These are phyloP conservation scores for Xylariaceae sp. DNA, from an alignment of 2,329 filamentous ascomycete genomes.

Conservation along the genomic window DNA sequence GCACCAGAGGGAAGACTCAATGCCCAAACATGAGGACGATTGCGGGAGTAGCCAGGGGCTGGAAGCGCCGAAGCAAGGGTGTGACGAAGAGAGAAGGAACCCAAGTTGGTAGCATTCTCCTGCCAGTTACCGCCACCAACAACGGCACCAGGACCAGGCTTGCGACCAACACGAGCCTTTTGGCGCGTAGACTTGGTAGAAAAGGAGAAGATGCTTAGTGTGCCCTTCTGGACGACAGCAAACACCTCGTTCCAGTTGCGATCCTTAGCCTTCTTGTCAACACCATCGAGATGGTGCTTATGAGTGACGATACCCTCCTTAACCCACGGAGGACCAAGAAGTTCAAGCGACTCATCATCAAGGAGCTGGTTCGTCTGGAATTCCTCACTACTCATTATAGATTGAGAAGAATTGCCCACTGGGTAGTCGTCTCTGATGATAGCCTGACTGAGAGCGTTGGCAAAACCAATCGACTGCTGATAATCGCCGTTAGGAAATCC, in stretches of 20 bases:
- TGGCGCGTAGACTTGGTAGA: slow-evolving; percentile 70
- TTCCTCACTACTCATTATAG: slow-evolving; percentile 52
- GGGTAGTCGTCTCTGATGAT: slow-evolving; percentile 85
- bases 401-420: slow-evolving; percentile 44
- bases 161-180: slow-evolving; percentile 51
- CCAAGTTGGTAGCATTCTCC: slow-evolving; percentile 86
- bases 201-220: slow-evolving; percentile 92
- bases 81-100: slow-evolving; percentile 81
- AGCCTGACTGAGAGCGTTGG: slow-evolving; percentile 90
- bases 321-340: slow-evolving; percentile 93
- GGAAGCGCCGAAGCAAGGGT: slow-evolving; percentile 88
- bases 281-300: slow-evolving; percentile 88
- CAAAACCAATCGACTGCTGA: slow-evolving; percentile 95
- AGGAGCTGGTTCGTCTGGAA: slow-evolving; percentile 61
- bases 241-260: slow-evolving; percentile 94
- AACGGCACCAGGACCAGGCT: slow-evolving; percentile 51
- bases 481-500: slow-evolving; percentile 73
- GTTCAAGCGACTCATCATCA: slow-evolving; percentile 87
- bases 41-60: slow-evolving; percentile 86
- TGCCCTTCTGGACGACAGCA: slow-evolving; percentile 91
- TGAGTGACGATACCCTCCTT: slow-evolving; percentile 96
- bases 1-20: slow-evolving; percentile 86
- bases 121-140: slow-evolving; percentile 98
- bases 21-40: slow-evolving; percentile 88
- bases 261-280: slow-evolving; percentile 89